phyloP scores from a whole-genome alignment of 345 rosid species.

The Populus ilicifolia region DNA sequence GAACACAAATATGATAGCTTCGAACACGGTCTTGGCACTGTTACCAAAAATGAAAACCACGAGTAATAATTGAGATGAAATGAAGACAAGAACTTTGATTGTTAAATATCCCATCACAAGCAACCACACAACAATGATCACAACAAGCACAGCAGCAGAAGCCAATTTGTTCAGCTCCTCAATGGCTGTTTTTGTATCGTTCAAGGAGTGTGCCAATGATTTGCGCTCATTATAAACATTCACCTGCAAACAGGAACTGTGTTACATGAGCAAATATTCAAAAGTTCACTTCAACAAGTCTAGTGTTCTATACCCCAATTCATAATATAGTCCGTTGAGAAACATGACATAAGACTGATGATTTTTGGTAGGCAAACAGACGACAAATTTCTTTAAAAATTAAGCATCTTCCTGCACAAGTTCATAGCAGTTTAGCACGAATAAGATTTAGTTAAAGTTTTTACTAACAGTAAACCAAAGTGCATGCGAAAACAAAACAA shows the following conservation, averaged over 20 bases:
- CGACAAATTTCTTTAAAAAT: no score
- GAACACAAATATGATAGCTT: slow-evolving; percentile 74
- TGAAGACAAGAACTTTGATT: slow-evolving; percentile 45
- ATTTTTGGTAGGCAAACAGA: no score
- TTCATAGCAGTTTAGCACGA: background rate
- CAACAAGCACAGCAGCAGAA: slow-evolving; percentile 36
- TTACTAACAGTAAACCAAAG: background rate
- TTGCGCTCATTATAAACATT: slow-evolving; percentile 59
- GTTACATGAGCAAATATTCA: background rate
- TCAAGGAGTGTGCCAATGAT: slow-evolving; percentile 53
- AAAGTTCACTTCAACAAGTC: background rate
- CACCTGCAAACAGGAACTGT: slow-evolving; percentile 34
- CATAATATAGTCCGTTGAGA: no score
- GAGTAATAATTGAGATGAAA: slow-evolving; percentile 59
- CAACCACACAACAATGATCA: slow-evolving; percentile 41
- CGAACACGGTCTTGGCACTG: slow-evolving; percentile 53
- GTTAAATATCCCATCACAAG: slow-evolving; percentile 56
- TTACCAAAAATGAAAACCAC: slow-evolving; percentile 56
- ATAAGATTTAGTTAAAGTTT: no score
- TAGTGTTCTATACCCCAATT: background rate
- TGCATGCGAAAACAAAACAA: background rate
- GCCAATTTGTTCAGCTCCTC: slow-evolving; percentile 60
- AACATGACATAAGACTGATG: no score
- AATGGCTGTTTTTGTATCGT: slow-evolving; percentile 64
- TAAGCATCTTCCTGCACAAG: background rate